A percentile compares a stretch with the other conserved stretches of the same genome.
These are phyloP conservation scores for Kluyveromyces nonfermentans DNA, from an alignment of 805 yeast species.

Conservation along the genomic window DNA sequence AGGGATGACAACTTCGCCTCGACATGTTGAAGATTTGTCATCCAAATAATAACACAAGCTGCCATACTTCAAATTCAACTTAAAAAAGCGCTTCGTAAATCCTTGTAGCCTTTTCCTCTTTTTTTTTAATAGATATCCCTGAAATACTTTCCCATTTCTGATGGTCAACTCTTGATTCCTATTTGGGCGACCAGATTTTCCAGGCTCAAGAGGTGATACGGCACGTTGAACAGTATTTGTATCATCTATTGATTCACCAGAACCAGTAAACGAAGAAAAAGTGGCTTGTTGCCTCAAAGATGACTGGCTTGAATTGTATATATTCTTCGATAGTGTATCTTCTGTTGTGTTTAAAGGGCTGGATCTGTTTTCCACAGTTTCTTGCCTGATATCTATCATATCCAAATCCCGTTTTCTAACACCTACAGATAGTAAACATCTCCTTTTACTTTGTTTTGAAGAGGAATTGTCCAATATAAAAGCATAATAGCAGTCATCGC, in stretches of 20 bases:
- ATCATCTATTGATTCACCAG: not conserved
- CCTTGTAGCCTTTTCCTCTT: slow-evolving; percentile 82
- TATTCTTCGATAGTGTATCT: not conserved
- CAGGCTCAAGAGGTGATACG: not conserved
- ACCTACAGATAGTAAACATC: slow-evolving; percentile 55
- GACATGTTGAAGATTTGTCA: slow-evolving; percentile 52
- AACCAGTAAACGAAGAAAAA: not conserved
- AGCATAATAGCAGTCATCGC: slow-evolving; percentile 64
- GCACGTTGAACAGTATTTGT: not conserved
- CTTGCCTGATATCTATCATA: slow-evolving; percentile 3
- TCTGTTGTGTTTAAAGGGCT: not conserved
- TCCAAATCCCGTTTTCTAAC: slow-evolving; percentile 19
- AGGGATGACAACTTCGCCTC: slow-evolving; percentile 88
- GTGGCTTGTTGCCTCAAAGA: not conserved
- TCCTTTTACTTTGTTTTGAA: slow-evolving; percentile 76
- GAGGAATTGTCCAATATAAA: slow-evolving; percentile 89
- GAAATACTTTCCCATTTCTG: slow-evolving; percentile 56
- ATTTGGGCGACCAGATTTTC: slow-evolving; percentile 3
- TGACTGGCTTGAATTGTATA: not conserved
- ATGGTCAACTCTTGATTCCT: slow-evolving; percentile 4
- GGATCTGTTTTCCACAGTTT: not conserved
- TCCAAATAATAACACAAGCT: slow-evolving; percentile 73
- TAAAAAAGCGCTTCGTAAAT: slow-evolving; percentile 75
- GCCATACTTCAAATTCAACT: slow-evolving; percentile 73
- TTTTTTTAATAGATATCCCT: slow-evolving; percentile 70